Base-by-base conservation (phyloP, 1,284 basidiomycete species). In the Ceraceosorus guamensis region DNA sequence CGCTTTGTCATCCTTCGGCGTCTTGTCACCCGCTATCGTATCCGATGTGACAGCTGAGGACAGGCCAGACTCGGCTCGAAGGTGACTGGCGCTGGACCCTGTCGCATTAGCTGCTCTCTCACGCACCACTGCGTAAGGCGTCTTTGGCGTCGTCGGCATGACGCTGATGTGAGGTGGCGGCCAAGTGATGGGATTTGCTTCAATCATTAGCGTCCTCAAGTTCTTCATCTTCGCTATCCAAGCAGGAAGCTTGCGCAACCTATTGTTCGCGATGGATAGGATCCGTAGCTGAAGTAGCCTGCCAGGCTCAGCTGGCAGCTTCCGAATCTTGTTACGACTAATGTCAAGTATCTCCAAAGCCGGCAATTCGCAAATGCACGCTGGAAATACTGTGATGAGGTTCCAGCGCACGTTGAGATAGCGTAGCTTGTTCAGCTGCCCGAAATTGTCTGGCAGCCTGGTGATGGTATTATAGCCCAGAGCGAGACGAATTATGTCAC, bases 401-500 rank as follows among this genome's bases (percentile, higher is more conserved):
- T 97, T 97, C 69, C 86, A 86, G 77, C 89, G 88, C 59, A 98
- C 82, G 76, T 96, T 97, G 56, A 98, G 83, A 77, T 98, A 98
- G 62, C 92, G 81, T 50, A 98, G 80, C 61, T 84, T 84, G 57
- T 83, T 83, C 48, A 97, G 79, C 41, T 85, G 80, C 13, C 83
- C 82, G 73, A 97, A 93, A 33, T 86, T 84, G 63, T 82, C 82
- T 14, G 91, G 90, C 50, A 98, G 82, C 0, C 84, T 85, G 37
- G 85, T 81, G 43, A 98, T 81, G 47, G 84, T 82, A 76, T 98
- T 98, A 76, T 89, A 84, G 18, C 87, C 86, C 30, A 98, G 80
- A 2, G 95, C 87, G 56, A 98, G 84, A 67, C 90, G n/a, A n/a
- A 72, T 59, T 3, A 69, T 59, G 16, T 72, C 59, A 32, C 66